phyloP scores from a whole-genome alignment of 805 yeast genomes.

The Saturnispora bothae region DNA sequence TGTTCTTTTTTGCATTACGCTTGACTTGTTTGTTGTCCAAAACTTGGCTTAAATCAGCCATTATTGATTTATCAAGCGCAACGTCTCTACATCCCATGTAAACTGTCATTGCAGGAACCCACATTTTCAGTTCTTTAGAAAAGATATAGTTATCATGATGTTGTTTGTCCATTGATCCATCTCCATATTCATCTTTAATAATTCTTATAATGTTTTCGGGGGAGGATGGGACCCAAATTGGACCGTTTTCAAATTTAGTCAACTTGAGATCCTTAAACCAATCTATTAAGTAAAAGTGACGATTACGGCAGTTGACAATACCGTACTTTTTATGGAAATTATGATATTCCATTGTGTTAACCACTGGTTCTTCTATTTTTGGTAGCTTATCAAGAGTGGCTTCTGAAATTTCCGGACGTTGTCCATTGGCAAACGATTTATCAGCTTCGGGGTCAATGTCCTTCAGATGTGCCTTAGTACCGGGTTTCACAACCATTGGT shows the following conservation, averaged over 20 bases:
- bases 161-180: neutral
- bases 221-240: conserved; percentile 40
- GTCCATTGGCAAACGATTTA: conserved; percentile 1
- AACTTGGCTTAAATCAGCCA: neutral
- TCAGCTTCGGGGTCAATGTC: conserved; percentile 1
- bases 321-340: conserved; percentile 6
- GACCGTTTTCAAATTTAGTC: conserved; percentile 50
- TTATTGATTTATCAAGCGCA: neutral
- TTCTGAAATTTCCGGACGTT: neutral
- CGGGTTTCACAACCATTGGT: neutral
- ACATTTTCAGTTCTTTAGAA: conserved; percentile 3
- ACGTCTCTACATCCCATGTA: conserved; percentile 4
- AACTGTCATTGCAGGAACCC: conserved; percentile 3
- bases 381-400: neutral
- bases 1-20: neutral
- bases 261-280: conserved; percentile 43
- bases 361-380: neutral
- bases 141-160: conserved; percentile 7
- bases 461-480: neutral
- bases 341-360: neutral
- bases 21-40: neutral
- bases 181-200: conserved; percentile 8
- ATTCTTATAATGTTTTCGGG: neutral
- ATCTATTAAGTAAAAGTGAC: conserved; percentile 39
- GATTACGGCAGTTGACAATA: conserved; percentile 45